Evolutionary conservation across 2,329 filamentous ascomycete species (phyloP), one percentile per base, ranked within the genome.

Genomic region (Graphiopsis chlorocephala): DNA sequence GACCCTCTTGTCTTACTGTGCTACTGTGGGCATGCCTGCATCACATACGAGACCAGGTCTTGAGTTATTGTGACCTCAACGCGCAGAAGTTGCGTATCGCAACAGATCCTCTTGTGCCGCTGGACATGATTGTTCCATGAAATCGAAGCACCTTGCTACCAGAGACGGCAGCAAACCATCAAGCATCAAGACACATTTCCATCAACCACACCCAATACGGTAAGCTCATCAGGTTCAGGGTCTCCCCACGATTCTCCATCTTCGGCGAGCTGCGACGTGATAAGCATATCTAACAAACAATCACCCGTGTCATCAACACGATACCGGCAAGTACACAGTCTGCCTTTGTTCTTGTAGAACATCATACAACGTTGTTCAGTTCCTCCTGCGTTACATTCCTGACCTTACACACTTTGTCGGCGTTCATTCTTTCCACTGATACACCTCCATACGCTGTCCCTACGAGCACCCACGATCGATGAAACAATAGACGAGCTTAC

Each of bases 281-380:
- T 62, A 55, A 62, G 60, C 45, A 53, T 28, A 61, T 35, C 45
- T 42, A 45, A 26, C 48, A 55, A 62, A 53, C 60, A 62, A 61
- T 38, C 28, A 33, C 45, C 20, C 28, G 26, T 50, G 57, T 50
- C 58, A 61, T 35, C 20, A 31, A n/a, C 42, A 26, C 20, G n/a
- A 62, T 62, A 62, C 48, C 60, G 60, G 29, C 48, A 62, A 55
- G 60, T 62, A 62, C 14, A 31, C 25, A 23, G 26, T 55, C 15
- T 29, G 53, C 17, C 35, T 62, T 25, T 45, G 2, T 55, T 15
- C 15, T 58, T 29, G 20, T 56, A 4, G 20, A n/a, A 53, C 17
- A 31, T 29, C 28, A 20, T 45, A 45, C 38, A 20, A 45, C 38
- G 23, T 20, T 45, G 17, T 45, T 12, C 38, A 45, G 38, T 23